These are phyloP conservation scores for Dothidotthia symphoricarpi DNA, from an alignment of 2,329 filamentous ascomycete species.

Conservation along the genomic window DNA sequence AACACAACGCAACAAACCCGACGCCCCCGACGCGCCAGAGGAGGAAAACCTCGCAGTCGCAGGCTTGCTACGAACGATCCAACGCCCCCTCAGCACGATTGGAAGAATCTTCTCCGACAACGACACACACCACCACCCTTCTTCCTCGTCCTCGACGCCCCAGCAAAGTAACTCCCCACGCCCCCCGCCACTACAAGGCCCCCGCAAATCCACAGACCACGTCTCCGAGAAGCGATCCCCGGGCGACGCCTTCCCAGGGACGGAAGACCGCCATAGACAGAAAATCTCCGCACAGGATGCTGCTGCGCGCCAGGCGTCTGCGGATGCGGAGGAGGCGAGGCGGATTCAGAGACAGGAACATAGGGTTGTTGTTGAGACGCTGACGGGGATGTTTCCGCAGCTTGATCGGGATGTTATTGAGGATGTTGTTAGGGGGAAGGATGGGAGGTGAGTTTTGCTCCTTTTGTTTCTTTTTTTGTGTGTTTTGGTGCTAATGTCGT, in stretches of 20 bases:
- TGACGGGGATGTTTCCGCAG: conserved; percentile 95
- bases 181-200: conserved; percentile 39
- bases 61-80: conserved; percentile 84
- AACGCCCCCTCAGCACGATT: conserved; percentile 85
- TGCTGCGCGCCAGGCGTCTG: conserved; percentile 84
- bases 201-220: conserved; percentile 6
- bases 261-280: conserved; percentile 23
- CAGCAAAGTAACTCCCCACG: conserved; percentile 50
- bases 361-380: conserved; percentile 84
- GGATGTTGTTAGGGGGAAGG: conserved; percentile 93
- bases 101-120: conserved; percentile 90
- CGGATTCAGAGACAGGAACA: conserved; percentile 82
- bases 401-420: conserved; percentile 92
- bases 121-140: conserved; percentile 23
- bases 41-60: conserved; percentile 75
- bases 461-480: neutral
- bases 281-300: conserved; percentile 74
- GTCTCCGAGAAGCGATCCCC: conserved; percentile 19
- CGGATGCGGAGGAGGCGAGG: conserved; percentile 83
- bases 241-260: too few relatives aligned
- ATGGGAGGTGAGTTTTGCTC: conserved; percentile 71
- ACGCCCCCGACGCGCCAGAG: conserved; percentile 50
- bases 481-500: neutral
- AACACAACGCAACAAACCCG: conserved; percentile 48
- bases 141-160: conserved; percentile 45